These are phyloP conservation scores for Globisporangium parvum DNA, from an alignment of 352 stramenopile genomes.

Conservation along the genomic window DNA sequence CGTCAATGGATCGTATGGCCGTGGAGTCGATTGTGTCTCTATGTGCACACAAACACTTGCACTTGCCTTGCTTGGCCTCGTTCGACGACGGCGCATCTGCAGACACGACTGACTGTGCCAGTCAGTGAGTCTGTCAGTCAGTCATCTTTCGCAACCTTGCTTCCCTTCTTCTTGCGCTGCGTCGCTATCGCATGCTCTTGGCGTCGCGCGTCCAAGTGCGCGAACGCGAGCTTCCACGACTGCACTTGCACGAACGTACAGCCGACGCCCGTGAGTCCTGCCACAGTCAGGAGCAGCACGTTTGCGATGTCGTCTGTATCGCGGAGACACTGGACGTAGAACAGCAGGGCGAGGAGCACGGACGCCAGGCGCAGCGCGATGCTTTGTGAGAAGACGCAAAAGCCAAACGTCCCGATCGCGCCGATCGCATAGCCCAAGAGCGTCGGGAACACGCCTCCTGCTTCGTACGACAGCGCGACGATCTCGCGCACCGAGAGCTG, in stretches of 20 bases:
- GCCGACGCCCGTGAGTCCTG: slow-evolving; percentile 30
- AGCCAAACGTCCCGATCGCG: slow-evolving; percentile 29
- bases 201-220: slow-evolving; percentile 24
- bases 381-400: slow-evolving; percentile 17
- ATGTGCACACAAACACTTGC: no score
- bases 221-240: slow-evolving; percentile 48
- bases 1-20: no score
- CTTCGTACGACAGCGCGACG: slow-evolving; percentile 42
- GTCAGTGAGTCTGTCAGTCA: slow-evolving; percentile 3
- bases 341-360: slow-evolving; percentile 15
- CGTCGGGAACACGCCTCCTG: slow-evolving; percentile 51
- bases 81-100: not conserved
- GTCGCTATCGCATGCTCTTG: slow-evolving; percentile 10
- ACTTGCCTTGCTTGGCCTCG: not conserved
- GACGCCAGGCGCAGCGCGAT: slow-evolving; percentile 19
- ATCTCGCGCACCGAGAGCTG: slow-evolving; percentile 43
- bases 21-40: no score
- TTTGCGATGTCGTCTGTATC: slow-evolving; percentile 22
- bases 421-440: slow-evolving; percentile 50
- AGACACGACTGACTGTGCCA: not conserved
- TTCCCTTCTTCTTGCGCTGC: slow-evolving; percentile 22
- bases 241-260: slow-evolving; percentile 57
- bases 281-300: slow-evolving; percentile 27
- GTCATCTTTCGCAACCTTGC: slow-evolving; percentile 13
- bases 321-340: slow-evolving; percentile 22